phyloP scores from a whole-genome alignment of 176 grass and related monocot species.

The Neostapfia colusana region DNA sequence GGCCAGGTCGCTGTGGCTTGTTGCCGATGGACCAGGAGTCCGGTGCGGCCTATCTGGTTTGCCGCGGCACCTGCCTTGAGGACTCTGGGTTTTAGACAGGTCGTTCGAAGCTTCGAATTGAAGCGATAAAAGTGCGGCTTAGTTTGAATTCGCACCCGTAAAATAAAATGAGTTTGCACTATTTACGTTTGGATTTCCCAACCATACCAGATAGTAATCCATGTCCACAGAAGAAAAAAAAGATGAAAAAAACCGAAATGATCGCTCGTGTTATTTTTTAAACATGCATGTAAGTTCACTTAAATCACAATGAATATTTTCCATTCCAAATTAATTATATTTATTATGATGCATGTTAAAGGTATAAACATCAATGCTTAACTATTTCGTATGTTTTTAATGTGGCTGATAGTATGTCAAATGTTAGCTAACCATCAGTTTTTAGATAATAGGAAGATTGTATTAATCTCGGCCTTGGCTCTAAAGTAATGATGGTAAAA shows the following conservation, averaged over 20 bases:
- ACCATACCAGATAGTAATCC: neutral
- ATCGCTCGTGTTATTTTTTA: neutral
- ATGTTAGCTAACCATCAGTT: neutral
- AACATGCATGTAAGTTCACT: neutral
- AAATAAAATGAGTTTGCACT: neutral
- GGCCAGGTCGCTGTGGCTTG: neutral
- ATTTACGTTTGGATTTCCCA: neutral
- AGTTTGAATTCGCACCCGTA: neutral
- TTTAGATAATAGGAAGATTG: neutral
- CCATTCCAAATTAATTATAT: neutral
- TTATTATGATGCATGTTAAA: neutral
- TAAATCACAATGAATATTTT: neutral
- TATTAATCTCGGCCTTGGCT: no score
- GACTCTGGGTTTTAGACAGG: neutral
- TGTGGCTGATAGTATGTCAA: neutral
- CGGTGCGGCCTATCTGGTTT: neutral
- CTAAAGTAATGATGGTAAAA: no score
- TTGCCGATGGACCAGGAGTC: neutral
- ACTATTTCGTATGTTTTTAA: neutral
- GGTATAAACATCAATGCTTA: neutral
- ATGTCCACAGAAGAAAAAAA: neutral
- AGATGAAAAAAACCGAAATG: neutral
- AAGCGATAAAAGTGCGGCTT: neutral
- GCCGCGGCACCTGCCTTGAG: neutral
- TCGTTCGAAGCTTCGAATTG: neutral